Evolutionary conservation across 2,329 filamentous ascomycete genomes (phyloP), one percentile per base, ranked within the genome.

Genomic region (Monascus ruber): DNA sequence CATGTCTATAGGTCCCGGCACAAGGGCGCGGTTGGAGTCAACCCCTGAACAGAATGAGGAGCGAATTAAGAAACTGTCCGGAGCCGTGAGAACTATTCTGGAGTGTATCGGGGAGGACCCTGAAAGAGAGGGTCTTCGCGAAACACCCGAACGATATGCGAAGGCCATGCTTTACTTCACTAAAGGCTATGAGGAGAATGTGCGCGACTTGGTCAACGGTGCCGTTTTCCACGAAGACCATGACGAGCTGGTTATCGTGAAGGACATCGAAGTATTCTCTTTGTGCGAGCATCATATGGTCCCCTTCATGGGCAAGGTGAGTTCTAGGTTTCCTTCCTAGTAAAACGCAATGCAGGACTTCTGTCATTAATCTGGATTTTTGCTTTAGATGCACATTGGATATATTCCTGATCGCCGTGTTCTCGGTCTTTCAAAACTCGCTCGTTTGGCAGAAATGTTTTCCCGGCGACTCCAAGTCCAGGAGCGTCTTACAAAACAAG

Each of bases 271-370:
- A 59, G 77, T 96, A 8, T 94, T 87, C 63, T 89, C 83, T 47
- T 71, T 96, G 33, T 98, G 91, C 70, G 91, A 98, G 68, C 91
- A 98, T 62, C 91, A 98, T 59, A 74, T 98, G 59, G 89, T 98
- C 5, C 91, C 91, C 1, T 98, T 98, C 55, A 89, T 77, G 3
- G 91, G 91, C 54, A 96, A 94, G 77, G 85, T 88, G 70, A 36
- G 60, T 45, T 17, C 10, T 10, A 10, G 2, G 6, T 24, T 26
- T 25, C 8, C 17, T n/a, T 33, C 37, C 33, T 11, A 31, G 9
- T 7, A 4, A 17, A 24, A 24, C 33, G 28, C 4, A 33, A n/a
- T 29, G 24, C 24, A 32, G 27, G n/a, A 8, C 27, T 34, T 36
- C 33, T 31, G 40, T 39, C 31, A 44, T 45, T 46, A 36, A 48